A percentile compares a stretch with the other conserved stretches of the same genome.
Evolutionary conservation across 2,329 filamentous ascomycete genomes (phyloP).

Genomic region (Phaeosphaeria sp.): DNA sequence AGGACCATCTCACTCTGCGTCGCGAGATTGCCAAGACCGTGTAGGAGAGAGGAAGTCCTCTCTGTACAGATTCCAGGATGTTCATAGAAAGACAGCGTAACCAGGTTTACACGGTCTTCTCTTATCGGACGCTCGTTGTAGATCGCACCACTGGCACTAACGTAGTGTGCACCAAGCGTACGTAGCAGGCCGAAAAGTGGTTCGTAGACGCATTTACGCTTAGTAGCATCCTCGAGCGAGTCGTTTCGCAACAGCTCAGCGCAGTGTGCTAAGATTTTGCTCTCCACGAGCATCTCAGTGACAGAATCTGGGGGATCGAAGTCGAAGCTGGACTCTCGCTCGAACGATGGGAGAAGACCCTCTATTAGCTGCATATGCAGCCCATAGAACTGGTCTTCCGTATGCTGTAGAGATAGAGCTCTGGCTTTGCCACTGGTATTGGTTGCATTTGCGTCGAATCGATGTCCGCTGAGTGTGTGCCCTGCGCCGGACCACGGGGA

Average conservation of each 20-base stretch:
- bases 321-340: conserved; percentile 33
- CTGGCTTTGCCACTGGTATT: conserved; percentile 3
- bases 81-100: conserved; percentile 40
- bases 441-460: not conserved
- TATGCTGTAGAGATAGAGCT: conserved; percentile 16
- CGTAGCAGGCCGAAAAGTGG: conserved; percentile 51
- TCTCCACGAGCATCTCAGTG: conserved; percentile 43
- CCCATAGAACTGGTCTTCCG: conserved; percentile 16
- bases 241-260: conserved; percentile 52
- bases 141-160: conserved; percentile 37
- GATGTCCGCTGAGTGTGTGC: conserved; percentile 1
- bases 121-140: conserved; percentile 45
- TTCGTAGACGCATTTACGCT: conserved; percentile 46
- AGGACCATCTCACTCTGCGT: conserved; percentile 30
- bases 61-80: conserved; percentile 4
- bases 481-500: not conserved
- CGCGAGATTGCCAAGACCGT: conserved; percentile 34
- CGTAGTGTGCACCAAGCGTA: conserved; percentile 40
- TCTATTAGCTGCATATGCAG: conserved; percentile 22
- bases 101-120: conserved; percentile 43
- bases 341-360: conserved; percentile 34
- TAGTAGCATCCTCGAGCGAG: conserved; percentile 47
- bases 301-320: conserved; percentile 36
- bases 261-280: conserved; percentile 46
- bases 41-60: conserved; percentile 28